Percentiles rank a stretch among this genome's conserved stretches.
Evolutionary conservation across 78 protist species (phyloP).

Genomic region (Dictyostelium citrinum): DNA sequence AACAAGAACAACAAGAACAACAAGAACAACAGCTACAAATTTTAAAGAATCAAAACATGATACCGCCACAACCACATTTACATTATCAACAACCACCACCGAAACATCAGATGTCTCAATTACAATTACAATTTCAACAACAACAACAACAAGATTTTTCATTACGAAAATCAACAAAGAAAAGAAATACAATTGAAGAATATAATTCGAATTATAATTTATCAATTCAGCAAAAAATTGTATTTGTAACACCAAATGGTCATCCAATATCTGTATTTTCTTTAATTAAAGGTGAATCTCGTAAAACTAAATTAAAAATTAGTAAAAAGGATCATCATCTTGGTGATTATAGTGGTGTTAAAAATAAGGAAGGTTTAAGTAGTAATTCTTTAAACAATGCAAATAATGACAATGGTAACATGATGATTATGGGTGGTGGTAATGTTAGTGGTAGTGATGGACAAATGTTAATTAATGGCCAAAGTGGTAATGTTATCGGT

Average conservation of each 20-base stretch:
- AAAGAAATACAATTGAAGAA: conserved; percentile 46
- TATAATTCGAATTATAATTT: conserved; percentile 30
- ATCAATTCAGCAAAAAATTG: background rate
- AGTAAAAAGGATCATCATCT: background rate
- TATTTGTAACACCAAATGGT: conserved; percentile 12
- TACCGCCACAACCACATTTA: background rate
- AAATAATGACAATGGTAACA: background rate
- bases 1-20: background rate
- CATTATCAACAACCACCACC: conserved; percentile 8
- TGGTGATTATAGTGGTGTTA: background rate
- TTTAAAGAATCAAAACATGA: background rate
- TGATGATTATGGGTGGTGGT: background rate
- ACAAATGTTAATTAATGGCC: background rate
- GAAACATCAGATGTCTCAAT: conserved; percentile 10
- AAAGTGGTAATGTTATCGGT: background rate
- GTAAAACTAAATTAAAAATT: background rate
- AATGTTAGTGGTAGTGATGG: background rate
- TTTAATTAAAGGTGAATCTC: conserved; percentile 26
- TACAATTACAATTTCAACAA: background rate
- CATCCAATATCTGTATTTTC: conserved; percentile 53
- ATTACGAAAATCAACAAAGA: background rate
- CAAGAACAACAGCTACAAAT: no score
- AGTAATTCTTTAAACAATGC: background rate
- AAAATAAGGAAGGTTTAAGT: background rate
- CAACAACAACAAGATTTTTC: background rate